These are phyloP conservation scores for Bocquillonia castaneifolia DNA, from an alignment of 441 rosid species.

Conservation along the genomic window DNA sequence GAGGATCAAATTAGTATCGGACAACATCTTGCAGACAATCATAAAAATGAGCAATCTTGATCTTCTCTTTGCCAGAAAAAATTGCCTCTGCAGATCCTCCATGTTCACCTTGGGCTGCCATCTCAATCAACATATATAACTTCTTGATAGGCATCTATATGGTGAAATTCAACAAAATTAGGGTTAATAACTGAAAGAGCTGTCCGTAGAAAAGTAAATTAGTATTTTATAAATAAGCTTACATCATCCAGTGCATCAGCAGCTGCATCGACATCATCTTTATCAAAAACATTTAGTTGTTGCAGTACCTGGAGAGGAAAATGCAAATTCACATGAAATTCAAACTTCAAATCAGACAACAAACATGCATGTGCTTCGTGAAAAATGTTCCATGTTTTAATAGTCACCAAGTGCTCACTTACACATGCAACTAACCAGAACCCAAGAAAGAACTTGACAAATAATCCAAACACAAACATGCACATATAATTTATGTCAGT, in stretches of 20 bases:
- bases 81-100: conserved; percentile 74
- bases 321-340: conserved; percentile 6
- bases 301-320: conserved; percentile 45
- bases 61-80: conserved; percentile 59
- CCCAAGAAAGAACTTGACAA: background rate
- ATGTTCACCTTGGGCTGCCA: conserved; percentile 85
- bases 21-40: conserved; percentile 69
- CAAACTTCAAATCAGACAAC: background rate
- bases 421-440: background rate
- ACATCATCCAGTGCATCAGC: conserved; percentile 86
- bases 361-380: background rate
- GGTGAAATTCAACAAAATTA: background rate
- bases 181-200: background rate
- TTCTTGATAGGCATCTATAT: conserved; percentile 85
- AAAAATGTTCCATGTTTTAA: background rate
- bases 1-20: conserved; percentile 35
- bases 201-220: background rate
- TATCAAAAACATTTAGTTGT: conserved; percentile 71
- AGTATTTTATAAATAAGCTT: conserved; percentile 21
- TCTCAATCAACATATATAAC: conserved; percentile 74
- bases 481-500: background rate
- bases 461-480: background rate
- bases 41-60: conserved; percentile 57
- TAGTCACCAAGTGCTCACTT: background rate
- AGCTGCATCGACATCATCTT: conserved; percentile 58